Base-by-base conservation (phyloP, 2,329 filamentous ascomycete genomes). In the Mycocentrospora acerina region DNA sequence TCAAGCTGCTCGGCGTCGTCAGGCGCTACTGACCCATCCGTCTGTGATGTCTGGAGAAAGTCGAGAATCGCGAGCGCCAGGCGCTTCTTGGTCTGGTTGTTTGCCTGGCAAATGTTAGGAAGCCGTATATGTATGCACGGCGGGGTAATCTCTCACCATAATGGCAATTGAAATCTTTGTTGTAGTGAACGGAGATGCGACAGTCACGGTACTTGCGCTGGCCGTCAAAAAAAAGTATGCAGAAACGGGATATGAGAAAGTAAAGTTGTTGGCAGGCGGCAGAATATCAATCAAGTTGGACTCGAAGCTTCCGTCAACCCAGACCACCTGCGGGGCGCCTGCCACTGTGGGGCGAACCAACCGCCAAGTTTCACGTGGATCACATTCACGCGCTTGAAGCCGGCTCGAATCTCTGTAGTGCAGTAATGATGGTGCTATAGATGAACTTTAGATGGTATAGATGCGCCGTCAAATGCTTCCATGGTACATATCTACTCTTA, bases 1-100 rank as follows among this genome's bases (percentile, higher is more conserved):
- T 98, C 93, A 67, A 98, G 87, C 49, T 86, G 91, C 64, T 98
- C 93, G 55, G 85, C 82, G 69, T 98, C 91, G 59, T 97, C 93
- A 58, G 85, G 74, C 37, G 85, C 79, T 42, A 98, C 80, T 29
- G 90, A 95, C 60, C 93, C 93, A 68, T 98, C 93, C 48, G 82
- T 85, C 56, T 89, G 75, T 30, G 90, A 95, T 43, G 81, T 83
- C 58, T 80, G 80, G 46, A 98, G 85, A 76, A 95, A 98, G 74
- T 97, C 89, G 76, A 95, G 89, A 70, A 98, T 91, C 59, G 93
- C 89, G 67, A 98, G 88, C 69, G 93, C 93, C 51, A 98, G 86
- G 73, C 90, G 89, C 81, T 98, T 85, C 68, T 82, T 82, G 37
- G 81, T 81, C 32, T 63, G 60, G 44, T 60, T 58, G 52, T 53